phyloP scores from a whole-genome alignment of 176 grass and related monocot genomes.

The Hyparrhenia diplandra region DNA sequence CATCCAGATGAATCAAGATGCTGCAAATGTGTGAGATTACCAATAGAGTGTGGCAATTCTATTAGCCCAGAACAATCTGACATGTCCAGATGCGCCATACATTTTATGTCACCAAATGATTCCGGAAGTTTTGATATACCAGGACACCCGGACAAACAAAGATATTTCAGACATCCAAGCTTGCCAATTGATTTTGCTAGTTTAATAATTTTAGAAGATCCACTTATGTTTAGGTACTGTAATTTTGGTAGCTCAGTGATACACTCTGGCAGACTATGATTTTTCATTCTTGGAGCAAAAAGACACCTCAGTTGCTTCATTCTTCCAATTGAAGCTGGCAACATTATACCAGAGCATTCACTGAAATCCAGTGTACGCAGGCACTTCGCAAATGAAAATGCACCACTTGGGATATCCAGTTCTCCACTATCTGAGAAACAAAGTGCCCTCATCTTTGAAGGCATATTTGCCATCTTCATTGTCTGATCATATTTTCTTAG shows the following conservation, averaged over 20 bases:
- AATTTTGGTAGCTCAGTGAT: background rate
- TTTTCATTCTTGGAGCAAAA: background rate
- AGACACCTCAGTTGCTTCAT: background rate
- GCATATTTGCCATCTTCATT: too few relatives aligned
- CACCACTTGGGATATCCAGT: background rate
- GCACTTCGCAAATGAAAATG: background rate
- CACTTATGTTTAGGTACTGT: background rate
- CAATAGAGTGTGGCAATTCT: too few relatives aligned
- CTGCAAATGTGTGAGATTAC: too few relatives aligned
- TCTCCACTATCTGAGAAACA: background rate
- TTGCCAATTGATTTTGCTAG: background rate
- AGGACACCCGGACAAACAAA: background rate
- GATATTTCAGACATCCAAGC: background rate
- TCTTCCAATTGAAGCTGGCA: background rate
- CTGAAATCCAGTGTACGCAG: conserved; percentile 21
- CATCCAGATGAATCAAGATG: too few relatives aligned
- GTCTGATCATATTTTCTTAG: too few relatives aligned
- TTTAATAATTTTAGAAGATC: background rate
- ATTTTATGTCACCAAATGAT: too few relatives aligned
- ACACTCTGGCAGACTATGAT: background rate
- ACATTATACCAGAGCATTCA: background rate
- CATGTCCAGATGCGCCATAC: too few relatives aligned
- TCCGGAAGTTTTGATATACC: too few relatives aligned
- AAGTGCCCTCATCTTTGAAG: too few relatives aligned
- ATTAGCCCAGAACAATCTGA: too few relatives aligned